Evolutionary conservation across 78 protist genomes (phyloP).

Genomic region (slime mould (Dictyostelium discoideum)): dicty_2.7 NC_007089.4:4265001-4265500

Average conservation of each 20-base stretch:
- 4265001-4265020: constrained; percentile 21
- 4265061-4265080: background rate
- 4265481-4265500: too few relatives aligned
- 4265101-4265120: background rate
- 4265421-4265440: constrained; percentile 41
- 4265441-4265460: too few relatives aligned
- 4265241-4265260: background rate
- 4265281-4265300: background rate
- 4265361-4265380: constrained; percentile 47
- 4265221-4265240: background rate
- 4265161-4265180: background rate
- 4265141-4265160: background rate
- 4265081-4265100: background rate
- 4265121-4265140: background rate
- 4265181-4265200: background rate
- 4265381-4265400: constrained; percentile 48
- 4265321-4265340: constrained; percentile 12
- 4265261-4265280: background rate
- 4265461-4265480: too few relatives aligned
- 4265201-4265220: background rate
- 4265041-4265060: background rate
- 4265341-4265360: constrained; percentile 74
- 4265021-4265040: constrained; percentile 25
- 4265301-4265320: constrained; percentile 1
- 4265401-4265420: constrained; percentile 43